A percentile compares a stretch with the other conserved stretches of the same genome.
These are phyloP conservation scores for Aphanomyces invadans DNA, from an alignment of 352 stramenopile species.

Conservation along the genomic window DNA sequence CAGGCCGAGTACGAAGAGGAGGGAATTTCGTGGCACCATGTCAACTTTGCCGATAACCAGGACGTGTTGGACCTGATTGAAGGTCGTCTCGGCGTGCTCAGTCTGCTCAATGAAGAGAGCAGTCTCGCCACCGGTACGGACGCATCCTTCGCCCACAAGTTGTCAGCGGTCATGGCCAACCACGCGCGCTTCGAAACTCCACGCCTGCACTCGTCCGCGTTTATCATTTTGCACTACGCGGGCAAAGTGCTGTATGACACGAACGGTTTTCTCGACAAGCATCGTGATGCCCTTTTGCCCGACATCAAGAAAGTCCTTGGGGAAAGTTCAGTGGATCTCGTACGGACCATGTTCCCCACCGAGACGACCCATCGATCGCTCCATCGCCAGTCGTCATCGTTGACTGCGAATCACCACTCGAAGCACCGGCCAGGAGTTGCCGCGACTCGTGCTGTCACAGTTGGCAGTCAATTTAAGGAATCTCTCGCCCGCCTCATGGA, in stretches of 20 bases:
- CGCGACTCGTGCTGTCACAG: conserved; percentile 31
- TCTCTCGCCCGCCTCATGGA: conserved; percentile 77
- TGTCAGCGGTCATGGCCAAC: conserved; percentile 82
- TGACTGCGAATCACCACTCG: not conserved
- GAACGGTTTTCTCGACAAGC: conserved; percentile 76
- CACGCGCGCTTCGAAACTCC: conserved; percentile 80
- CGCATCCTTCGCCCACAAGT: conserved; percentile 79
- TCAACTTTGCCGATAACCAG: conserved; percentile 87
- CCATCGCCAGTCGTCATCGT: not conserved
- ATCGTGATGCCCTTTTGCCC: conserved; percentile 71
- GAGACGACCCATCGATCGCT: not conserved
- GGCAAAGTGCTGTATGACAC: conserved; percentile 81
- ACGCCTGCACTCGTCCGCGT: conserved; percentile 69
- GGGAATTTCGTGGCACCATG: conserved; percentile 86
- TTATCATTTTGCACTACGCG: conserved; percentile 82
- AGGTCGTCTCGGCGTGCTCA: conserved; percentile 80
- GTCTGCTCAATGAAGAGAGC: conserved; percentile 87
- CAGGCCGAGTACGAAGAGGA: conserved; percentile 88
- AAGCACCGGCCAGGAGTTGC: not conserved
- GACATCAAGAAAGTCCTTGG: conserved; percentile 80
- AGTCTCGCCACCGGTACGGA: conserved; percentile 77
- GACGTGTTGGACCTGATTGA: conserved; percentile 88
- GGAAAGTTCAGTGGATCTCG: conserved; percentile 17
- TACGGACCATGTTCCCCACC: conserved; percentile 21
- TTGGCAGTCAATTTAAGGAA: conserved; percentile 82